Percentiles rank a stretch among this genome's conserved stretches.
phyloP scores from a whole-genome alignment of 2,329 filamentous ascomycete species.

The Xylaria hypoxylon region DNA sequence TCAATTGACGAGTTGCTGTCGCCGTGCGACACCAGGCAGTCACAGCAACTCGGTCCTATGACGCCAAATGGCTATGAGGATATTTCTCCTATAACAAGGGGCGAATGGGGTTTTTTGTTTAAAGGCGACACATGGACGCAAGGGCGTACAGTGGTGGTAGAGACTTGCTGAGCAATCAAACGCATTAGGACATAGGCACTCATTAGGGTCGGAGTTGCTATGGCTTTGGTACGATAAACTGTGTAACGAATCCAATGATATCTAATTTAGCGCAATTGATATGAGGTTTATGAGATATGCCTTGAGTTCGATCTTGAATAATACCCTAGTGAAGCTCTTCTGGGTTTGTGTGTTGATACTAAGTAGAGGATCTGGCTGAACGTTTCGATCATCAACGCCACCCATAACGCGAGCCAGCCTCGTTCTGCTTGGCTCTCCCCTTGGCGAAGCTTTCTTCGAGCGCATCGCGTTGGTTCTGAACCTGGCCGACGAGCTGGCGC shows the following conservation, averaged over 20 bases:
- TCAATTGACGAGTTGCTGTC: constrained; percentile 60
- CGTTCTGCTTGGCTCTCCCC: constrained; percentile 81
- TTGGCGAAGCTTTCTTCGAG: constrained; percentile 92
- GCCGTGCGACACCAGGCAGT: constrained; percentile 34
- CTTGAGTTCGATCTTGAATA: neutral
- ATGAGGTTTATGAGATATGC: neutral
- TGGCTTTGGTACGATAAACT: constrained; percentile 25
- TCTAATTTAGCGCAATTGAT: constrained; percentile 6
- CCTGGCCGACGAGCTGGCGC: constrained; percentile 86
- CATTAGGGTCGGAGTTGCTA: constrained; percentile 8
- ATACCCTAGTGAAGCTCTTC: neutral
- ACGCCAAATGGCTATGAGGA: constrained; percentile 72
- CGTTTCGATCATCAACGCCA: constrained; percentile 64
- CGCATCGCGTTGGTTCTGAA: constrained; percentile 83
- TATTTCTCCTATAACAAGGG: constrained; percentile 70
- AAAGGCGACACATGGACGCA: constrained; percentile 59
- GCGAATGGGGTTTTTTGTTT: constrained; percentile 73
- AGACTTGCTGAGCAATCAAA: constrained; percentile 58
- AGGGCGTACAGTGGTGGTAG: constrained; percentile 62
- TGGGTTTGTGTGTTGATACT: neutral
- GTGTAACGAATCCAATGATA: constrained; percentile 25
- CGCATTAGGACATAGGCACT: constrained; percentile 12
- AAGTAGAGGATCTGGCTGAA: neutral
- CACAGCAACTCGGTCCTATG: constrained; percentile 58
- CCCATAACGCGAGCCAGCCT: constrained; percentile 85